Base-by-base conservation (phyloP, 2,329 filamentous ascomycete species). In the Curvularia verruculosa region DNA sequence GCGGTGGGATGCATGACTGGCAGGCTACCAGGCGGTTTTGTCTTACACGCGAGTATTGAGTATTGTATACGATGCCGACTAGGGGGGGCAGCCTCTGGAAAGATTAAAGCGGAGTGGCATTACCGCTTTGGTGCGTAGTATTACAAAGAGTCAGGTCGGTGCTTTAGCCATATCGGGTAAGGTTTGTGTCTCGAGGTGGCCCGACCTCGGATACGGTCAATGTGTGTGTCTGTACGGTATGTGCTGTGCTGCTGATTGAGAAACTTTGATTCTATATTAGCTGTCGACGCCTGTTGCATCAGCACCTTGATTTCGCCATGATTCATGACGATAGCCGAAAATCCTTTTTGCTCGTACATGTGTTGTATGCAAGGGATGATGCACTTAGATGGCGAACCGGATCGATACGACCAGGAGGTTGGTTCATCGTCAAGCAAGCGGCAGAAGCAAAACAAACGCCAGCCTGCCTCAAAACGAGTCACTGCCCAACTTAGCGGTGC, bases 81-180 rank as follows among this genome's bases (percentile, higher is more conserved):
- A 60, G 56, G 56, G 56, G 56, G 54, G 40, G 50, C 49, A 54
- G 50, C 49, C 47, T 46, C 53, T 37, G 39, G n/a, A 2, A 54
- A 52, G 56, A 64, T 54, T 61, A 68, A 65, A 59, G 57, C 63
- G 63, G 63, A 61, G 54, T 52, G 52, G 18, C 19, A 56, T 63
- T 66, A 43, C 56, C 59, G 56, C 37, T 58, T 61, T 55, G 31
- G 59, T 57, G 41, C 31, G 46, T 59, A 65, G 59, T 64, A 60
- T 59, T 64, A 64, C 61, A 65, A 58, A 58, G 61, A 58, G 52
- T 55, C 60, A 57, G 55, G 56, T 53, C 61, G 67, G 64, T 61
- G 56, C 52, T 68, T 63, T 69, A 67, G 65, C 66, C 63, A 49
- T 26, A 67, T 62, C 43, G 37, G 56, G 68, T 64, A 69, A 67